phyloP scores from a whole-genome alignment of 768 basidiomycete species.

The Trametes meyenii region DNA sequence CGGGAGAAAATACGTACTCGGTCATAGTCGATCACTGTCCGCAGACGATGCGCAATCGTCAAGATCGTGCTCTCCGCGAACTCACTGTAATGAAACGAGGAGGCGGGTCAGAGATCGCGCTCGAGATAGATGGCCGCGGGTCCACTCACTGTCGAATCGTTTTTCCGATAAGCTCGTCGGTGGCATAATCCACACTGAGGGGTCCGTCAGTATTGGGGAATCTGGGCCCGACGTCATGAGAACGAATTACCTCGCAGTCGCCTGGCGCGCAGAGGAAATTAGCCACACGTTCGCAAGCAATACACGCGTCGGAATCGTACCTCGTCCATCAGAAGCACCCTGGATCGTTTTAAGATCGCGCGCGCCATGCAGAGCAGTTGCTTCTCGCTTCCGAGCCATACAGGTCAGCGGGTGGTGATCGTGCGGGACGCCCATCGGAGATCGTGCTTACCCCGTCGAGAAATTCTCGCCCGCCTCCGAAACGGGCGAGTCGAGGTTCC shows the following conservation, averaged over 20 bases:
- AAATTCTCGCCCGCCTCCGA: conserved; percentile 91
- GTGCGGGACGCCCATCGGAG: conserved; percentile 1
- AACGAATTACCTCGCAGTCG: conserved; percentile 59
- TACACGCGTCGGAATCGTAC: conserved; percentile 38
- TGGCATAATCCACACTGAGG: conserved; percentile 76
- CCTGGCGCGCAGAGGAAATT: conserved; percentile 41
- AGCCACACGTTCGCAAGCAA: background rate
- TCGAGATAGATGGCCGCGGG: conserved; percentile 42
- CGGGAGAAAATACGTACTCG: conserved; percentile 49
- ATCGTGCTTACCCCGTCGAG: conserved; percentile 65
- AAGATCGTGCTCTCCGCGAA: conserved; percentile 82
- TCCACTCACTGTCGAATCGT: conserved; percentile 73
- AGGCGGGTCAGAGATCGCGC: conserved; percentile 4
- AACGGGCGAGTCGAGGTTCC: conserved; percentile 70
- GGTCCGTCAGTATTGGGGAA: conserved; percentile 10
- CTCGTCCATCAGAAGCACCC: conserved; percentile 85
- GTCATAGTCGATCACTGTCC: conserved; percentile 85
- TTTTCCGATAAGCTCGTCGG: conserved; percentile 83
- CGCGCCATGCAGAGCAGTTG: conserved; percentile 90
- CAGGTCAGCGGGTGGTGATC: conserved; percentile 9
- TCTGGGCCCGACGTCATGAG: conserved; percentile 2
- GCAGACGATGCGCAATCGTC: conserved; percentile 80
- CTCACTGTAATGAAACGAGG: conserved; percentile 46
- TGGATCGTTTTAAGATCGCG: conserved; percentile 79
- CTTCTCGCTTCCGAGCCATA: conserved; percentile 55